These are phyloP conservation scores for Glycine soja DNA, from an alignment of 306 rosid genomes.

Conservation along the genomic window DNA sequence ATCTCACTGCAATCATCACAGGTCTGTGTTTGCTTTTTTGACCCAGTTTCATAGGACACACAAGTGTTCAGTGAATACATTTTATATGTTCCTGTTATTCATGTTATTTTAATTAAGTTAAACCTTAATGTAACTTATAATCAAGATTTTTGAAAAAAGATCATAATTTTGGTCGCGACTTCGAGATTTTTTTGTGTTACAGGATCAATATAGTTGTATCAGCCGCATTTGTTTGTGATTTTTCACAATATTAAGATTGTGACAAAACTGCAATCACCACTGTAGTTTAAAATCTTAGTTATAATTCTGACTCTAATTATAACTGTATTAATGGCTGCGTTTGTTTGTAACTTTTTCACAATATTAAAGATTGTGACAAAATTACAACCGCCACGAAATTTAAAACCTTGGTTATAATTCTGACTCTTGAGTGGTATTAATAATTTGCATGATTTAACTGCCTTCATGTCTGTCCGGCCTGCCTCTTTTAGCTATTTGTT, in stretches of 20 bases:
- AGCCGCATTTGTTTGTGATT: background rate
- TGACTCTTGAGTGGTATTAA: too few relatives aligned
- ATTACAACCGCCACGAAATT: background rate
- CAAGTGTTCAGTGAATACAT: background rate
- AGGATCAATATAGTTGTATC: too few relatives aligned
- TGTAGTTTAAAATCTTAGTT: background rate
- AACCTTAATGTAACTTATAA: background rate
- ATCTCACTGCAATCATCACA: constrained; percentile 79
- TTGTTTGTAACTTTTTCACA: background rate
- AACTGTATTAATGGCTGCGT: too few relatives aligned
- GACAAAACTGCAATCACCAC: background rate
- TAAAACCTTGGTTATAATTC: background rate
- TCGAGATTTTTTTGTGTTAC: too few relatives aligned
- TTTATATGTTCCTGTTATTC: background rate
- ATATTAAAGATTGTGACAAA: background rate
- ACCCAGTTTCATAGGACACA: background rate
- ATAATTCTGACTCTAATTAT: too few relatives aligned
- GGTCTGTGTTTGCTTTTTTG: constrained; percentile 48
- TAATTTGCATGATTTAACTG: background rate
- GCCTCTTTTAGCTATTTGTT: too few relatives aligned
- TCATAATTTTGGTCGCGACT: too few relatives aligned
- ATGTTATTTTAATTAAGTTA: background rate
- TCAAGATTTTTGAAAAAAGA: too few relatives aligned
- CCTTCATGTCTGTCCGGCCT: constrained; percentile 21
- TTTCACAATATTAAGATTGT: background rate